Evolutionary conservation across 83 land plant genomes (phyloP), one percentile per base, ranked within the genome.

Genomic region (Picea engelmannii): DNA sequence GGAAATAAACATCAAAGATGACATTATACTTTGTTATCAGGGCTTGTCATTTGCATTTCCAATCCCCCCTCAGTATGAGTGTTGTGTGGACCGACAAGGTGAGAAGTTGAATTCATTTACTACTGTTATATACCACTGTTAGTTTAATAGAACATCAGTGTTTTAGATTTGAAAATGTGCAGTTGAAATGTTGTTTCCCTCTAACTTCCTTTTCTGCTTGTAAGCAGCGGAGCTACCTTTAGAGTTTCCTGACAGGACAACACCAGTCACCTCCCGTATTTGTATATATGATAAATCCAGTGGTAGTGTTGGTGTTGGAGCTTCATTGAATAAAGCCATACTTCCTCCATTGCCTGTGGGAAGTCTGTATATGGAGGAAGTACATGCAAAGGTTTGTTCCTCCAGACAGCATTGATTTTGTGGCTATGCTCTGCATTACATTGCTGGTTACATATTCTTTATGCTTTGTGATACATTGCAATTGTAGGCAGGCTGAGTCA

Each of bases 331-430:
- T n/a, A n/a, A n/a, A n/a, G n/a, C n/a, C n/a, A n/a, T n/a, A n/a
- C n/a, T n/a, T n/a, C n/a, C n/a, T n/a, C n/a, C n/a, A n/a, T n/a
- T n/a, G n/a, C n/a, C n/a, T n/a, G n/a, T n/a, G n/a, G n/a, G n/a
- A n/a, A n/a, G n/a, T n/a, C n/a, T n/a, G n/a, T n/a, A n/a, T n/a
- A n/a, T n/a, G n/a, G n/a, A n/a, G n/a, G n/a, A n/a, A n/a, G n/a
- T n/a, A n/a, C n/a, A n/a, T n/a, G n/a, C n/a, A n/a, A n/a, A n/a
- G 98, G 99, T 96, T 55, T 80, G 78, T 85, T 66, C 24, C 49
- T 31, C 16, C 20, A 21, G 76, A 73, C 49, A 20, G 12, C 20
- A 10, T 24, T 73, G 21, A 9, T 73, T 3, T 42, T 44, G 15
- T 21, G 23, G 76, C 47, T 73, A 44, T 47, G 42, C 4, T 15